Percentiles rank a stretch among this genome's conserved stretches.
Conservation (phyloP, 2,329 filamentous ascomycete genomes). For the Fusarium tupiense region DNA sequence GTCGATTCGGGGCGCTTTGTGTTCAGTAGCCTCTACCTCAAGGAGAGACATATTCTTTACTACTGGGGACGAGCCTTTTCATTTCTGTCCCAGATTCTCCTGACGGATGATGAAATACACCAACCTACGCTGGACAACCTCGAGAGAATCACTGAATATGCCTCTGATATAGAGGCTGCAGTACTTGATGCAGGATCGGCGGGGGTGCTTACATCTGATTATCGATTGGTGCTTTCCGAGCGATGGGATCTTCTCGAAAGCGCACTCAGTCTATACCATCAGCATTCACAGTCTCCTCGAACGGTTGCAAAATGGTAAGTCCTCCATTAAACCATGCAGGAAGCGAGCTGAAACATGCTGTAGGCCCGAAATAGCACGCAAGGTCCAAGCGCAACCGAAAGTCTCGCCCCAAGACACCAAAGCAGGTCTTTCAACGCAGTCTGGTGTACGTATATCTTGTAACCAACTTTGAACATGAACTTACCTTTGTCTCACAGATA, state of each 20-base stretch:
- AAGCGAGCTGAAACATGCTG: rapidly evolving
- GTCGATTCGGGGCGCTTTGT: background rate
- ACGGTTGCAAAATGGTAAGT: background rate
- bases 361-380: background rate
- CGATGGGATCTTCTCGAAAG: background rate
- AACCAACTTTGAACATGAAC: rapidly evolving
- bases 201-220: background rate
- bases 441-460: background rate
- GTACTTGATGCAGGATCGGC: background rate
- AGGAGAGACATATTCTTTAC: background rate
- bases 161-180: background rate
- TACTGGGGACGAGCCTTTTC: background rate
- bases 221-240: background rate
- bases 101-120: background rate
- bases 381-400: background rate
- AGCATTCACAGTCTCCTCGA: background rate
- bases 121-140: background rate
- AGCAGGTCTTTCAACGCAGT: background rate
- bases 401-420: background rate
- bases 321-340: rapidly evolving
- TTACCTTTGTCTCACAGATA: rapidly evolving
- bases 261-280: background rate
- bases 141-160: background rate
- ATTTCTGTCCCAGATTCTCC: background rate
- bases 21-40: background rate